Percentiles rank a stretch among this genome's conserved stretches.
phyloP scores from a whole-genome alignment of 768 basidiomycete species.

The Lepiota subincarnata region DNA sequence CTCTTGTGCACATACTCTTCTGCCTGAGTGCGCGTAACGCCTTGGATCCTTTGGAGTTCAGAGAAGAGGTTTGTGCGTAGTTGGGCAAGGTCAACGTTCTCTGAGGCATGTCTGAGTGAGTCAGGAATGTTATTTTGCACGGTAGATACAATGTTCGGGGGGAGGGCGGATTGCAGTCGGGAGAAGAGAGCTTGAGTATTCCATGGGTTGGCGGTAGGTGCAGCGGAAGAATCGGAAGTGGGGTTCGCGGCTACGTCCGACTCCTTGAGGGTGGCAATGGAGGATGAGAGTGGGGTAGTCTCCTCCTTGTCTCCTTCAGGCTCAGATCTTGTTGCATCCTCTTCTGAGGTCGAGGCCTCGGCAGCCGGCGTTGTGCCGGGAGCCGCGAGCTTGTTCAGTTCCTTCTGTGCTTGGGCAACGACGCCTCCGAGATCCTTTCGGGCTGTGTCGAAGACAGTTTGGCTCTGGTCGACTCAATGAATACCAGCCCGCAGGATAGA shows the following conservation, averaged over 20 bases:
- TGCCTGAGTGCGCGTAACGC: constrained; percentile 68
- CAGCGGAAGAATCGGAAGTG: background rate
- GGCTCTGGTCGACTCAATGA: constrained; percentile 45
- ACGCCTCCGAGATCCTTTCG: constrained; percentile 69
- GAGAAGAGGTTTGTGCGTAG: constrained; percentile 57
- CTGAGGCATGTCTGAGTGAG: constrained; percentile 55
- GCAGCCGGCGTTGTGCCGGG: background rate
- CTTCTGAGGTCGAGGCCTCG: constrained; percentile 2
- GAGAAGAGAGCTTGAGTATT: constrained; percentile 51
- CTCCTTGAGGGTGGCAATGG: constrained; percentile 12
- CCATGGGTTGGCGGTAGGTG: constrained; percentile 17
- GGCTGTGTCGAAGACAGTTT: constrained; percentile 61
- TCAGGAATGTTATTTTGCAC: constrained; percentile 69
- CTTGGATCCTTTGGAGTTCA: constrained; percentile 74
- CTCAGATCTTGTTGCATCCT: background rate
- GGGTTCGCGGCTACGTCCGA: background rate
- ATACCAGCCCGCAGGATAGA: background rate
- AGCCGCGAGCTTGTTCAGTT: constrained; percentile 56
- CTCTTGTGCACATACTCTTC: constrained; percentile 83
- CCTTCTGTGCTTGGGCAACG: constrained; percentile 77
- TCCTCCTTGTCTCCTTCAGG: constrained; percentile 1
- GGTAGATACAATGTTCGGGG: constrained; percentile 66
- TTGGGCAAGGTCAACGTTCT: constrained; percentile 64
- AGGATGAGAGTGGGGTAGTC: constrained; percentile 10
- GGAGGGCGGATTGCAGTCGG: constrained; percentile 69